A percentile compares a stretch with the other conserved stretches of the same genome.
These are phyloP conservation scores for Trichoderma reesei DNA, from an alignment of 495 filamentous ascomycete genomes.

Conservation along the genomic window DNA sequence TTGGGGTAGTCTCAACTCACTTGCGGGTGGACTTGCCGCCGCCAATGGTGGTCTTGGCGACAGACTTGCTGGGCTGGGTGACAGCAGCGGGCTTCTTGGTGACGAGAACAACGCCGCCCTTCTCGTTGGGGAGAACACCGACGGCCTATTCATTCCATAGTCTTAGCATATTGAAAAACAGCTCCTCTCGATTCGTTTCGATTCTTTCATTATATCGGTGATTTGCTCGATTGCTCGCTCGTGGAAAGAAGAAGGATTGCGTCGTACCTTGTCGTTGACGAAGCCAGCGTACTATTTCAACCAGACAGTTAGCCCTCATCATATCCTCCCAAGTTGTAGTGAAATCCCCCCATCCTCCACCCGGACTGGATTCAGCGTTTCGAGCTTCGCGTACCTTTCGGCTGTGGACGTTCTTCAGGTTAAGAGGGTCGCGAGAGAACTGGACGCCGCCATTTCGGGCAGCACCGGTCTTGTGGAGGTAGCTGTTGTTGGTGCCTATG, in stretches of 20 bases:
- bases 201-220: neutral
- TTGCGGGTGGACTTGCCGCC: slow-evolving; percentile 63
- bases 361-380: no score
- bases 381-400: slow-evolving; percentile 61
- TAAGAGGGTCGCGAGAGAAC: slow-evolving; percentile 90
- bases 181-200: neutral
- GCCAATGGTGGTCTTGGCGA: slow-evolving; percentile 54
- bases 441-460: slow-evolving; percentile 52
- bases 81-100: slow-evolving; percentile 70
- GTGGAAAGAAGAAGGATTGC: neutral
- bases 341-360: neutral
- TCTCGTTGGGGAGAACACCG: slow-evolving; percentile 56
- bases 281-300: slow-evolving; percentile 67
- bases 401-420: slow-evolving; percentile 78
- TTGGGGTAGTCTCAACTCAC: slow-evolving; percentile 41
- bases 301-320: slow-evolving; percentile 23
- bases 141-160: slow-evolving; percentile 53
- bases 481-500: slow-evolving; percentile 72
- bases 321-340: neutral
- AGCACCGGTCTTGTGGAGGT: slow-evolving; percentile 77
- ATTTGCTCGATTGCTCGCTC: neutral
- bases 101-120: slow-evolving; percentile 62
- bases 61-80: slow-evolving; percentile 59
- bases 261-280: slow-evolving; percentile 81
- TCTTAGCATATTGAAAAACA: slow-evolving; percentile 9